Conservation (phyloP, 2,329 filamentous ascomycete genomes). For the Rhytidhysteron rufulum region DNA sequence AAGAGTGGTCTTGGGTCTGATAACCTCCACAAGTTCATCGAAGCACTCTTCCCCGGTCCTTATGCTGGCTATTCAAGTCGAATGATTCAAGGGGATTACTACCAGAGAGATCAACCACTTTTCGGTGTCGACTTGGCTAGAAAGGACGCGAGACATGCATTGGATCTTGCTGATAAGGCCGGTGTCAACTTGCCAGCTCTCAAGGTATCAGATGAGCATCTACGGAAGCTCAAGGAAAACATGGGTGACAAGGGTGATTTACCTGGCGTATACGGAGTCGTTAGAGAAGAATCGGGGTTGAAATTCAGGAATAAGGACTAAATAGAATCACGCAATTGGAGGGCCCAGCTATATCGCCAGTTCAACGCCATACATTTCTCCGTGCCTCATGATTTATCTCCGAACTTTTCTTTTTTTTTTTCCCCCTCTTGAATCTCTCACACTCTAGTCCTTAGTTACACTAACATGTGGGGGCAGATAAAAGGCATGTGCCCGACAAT, state of each 20-base stretch:
- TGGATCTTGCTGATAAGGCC: slow-evolving; percentile 58
- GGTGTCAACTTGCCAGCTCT: slow-evolving; percentile 63
- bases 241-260: slow-evolving; percentile 71
- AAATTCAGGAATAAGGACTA: slow-evolving; percentile 56
- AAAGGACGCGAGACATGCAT: slow-evolving; percentile 77
- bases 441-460: too few species aligned
- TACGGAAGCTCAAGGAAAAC: slow-evolving; percentile 66
- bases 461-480: too few species aligned
- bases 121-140: slow-evolving; percentile 78
- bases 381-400: too few species aligned
- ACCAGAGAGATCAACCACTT: slow-evolving; percentile 70
- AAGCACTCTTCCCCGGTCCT: slow-evolving; percentile 70
- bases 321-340: too few species aligned
- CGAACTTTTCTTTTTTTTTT: too few species aligned
- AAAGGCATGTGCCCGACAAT: too few species aligned
- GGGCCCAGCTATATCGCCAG: too few species aligned
- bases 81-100: slow-evolving; percentile 73
- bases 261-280: slow-evolving; percentile 76
- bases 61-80: slow-evolving; percentile 71
- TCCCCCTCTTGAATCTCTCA: too few species aligned
- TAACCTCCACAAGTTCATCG: slow-evolving; percentile 67
- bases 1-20: slow-evolving; percentile 71
- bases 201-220: slow-evolving; percentile 64
- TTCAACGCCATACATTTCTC: too few species aligned
- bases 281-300: slow-evolving; percentile 69